Evolutionary conservation across 225 moss, liverwort and hornwort species (phyloP), one percentile per base, ranked within the genome.

Genomic region (Lunularia cruciata): DNA sequence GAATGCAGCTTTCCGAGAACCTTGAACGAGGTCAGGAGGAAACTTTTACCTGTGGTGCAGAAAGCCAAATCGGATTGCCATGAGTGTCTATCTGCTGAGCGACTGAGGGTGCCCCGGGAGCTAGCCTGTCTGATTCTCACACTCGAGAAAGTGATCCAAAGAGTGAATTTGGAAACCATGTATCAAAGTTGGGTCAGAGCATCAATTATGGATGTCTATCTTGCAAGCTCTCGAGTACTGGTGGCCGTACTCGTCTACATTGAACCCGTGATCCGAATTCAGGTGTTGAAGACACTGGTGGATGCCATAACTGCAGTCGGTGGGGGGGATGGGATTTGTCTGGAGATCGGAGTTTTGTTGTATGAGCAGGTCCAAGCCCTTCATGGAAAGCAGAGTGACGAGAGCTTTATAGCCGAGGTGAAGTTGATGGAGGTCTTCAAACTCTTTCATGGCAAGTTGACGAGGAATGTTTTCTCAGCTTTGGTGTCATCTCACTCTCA

Each of bases 371-470:
- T 67, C 4, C 25, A 33, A 33, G 20, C 19, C 12, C 32, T 67
- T 19, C 46, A 49, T 3, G 49, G 49, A 6, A 67, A 51, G 20
- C 33, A 48, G 48, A 51, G 66, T 25, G 30, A 67, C 33, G 66
- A 67, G 48, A 33, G 66, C 49, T 19, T 8, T 22, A 35, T 48
- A 52, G 48, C 66, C 1, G 66, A 51, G 36, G 31, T 33, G 0
- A 67, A 51, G 49, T 27, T 65, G 33, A 34, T 67, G 48, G 66
- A 67, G 11, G 20, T 67, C 5, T 67, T 67, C 27, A 67, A 67
- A 46, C 43, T 65, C 16, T 65, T 46, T 13, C 64, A 65, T 25
- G 64, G 64, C 14, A 45, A 65, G 19, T 46, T 65, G 46, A 65
- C 45, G 3, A 65, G 47, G 64, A 65, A 45, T 32, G 46, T 47